Conservation (phyloP, 257 asterid genomes). For the Rubia yunnanensis region DNA sequence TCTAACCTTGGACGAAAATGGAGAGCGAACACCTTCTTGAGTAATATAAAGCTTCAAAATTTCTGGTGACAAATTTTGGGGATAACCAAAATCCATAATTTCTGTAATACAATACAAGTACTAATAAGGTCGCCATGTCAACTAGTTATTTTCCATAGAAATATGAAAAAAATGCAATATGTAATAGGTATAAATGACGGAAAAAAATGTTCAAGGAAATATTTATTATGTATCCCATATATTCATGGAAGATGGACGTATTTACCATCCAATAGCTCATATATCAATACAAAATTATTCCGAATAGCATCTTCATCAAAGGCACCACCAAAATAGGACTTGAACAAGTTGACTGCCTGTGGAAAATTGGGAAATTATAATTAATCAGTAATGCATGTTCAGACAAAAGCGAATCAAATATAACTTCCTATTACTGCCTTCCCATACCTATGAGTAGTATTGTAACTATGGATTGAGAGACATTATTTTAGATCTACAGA, state of each 20-base stretch:
- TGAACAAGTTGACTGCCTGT: conserved; percentile 95
- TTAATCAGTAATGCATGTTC: neutral
- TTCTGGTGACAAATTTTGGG: conserved; percentile 97
- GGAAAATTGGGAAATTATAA: neutral
- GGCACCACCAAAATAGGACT: conserved; percentile 95
- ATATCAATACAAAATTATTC: conserved; percentile 87
- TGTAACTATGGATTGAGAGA: neutral
- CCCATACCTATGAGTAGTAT: neutral
- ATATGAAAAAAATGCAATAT: neutral
- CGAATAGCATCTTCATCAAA: conserved; percentile 99
- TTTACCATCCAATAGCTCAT: conserved; percentile 92
- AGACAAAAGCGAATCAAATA: neutral
- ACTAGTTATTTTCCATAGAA: neutral
- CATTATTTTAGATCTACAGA: neutral
- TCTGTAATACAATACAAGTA: conserved; percentile 38
- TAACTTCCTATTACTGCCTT: neutral
- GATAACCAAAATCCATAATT: conserved; percentile 98
- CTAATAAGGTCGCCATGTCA: neutral
- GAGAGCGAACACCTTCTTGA: conserved; percentile 98
- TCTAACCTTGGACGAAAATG: conserved; percentile 93
- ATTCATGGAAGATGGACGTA: neutral
- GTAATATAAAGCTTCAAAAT: conserved; percentile 97
- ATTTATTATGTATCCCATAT: neutral
- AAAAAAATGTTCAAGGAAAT: neutral
- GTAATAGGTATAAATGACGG: neutral